phyloP scores from a whole-genome alignment of 306 rosid species.

The Begonia peltatifolia region DNA sequence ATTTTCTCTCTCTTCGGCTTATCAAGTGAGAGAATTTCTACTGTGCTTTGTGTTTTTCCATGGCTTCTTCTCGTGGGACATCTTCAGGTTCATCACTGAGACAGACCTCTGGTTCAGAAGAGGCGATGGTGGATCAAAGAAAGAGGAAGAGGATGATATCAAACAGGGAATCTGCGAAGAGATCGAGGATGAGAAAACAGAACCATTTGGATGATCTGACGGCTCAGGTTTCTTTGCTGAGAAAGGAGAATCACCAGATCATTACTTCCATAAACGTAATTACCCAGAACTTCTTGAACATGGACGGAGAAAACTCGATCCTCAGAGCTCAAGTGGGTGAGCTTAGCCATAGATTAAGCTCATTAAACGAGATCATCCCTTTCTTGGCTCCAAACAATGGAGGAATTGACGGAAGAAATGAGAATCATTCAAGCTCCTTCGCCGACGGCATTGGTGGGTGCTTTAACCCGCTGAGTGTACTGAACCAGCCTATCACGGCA shows the following conservation, averaged over 20 bases:
- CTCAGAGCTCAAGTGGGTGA: slow-evolving; percentile 66
- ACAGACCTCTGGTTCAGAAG: slow-evolving; percentile 68
- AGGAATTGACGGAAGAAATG: background rate
- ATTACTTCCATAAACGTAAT: slow-evolving; percentile 39
- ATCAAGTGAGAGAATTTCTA: too few relatives aligned
- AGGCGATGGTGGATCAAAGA: slow-evolving; percentile 50
- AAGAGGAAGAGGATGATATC: slow-evolving; percentile 93
- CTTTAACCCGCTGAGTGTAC: too few relatives aligned
- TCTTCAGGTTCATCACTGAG: slow-evolving; percentile 31
- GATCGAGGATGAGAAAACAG: slow-evolving; percentile 89
- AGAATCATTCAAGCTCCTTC: too few relatives aligned
- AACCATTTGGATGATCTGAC: slow-evolving; percentile 81
- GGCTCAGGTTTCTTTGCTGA: slow-evolving; percentile 40
- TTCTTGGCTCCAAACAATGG: slow-evolving; percentile 23
- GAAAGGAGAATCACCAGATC: slow-evolving; percentile 65
- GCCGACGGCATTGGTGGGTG: too few relatives aligned
- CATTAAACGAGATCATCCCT: slow-evolving; percentile 43
- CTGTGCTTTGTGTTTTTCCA: slow-evolving; percentile 1
- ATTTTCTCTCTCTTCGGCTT: background rate
- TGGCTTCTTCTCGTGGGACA: slow-evolving; percentile 81
- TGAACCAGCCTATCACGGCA: slow-evolving; percentile 60
- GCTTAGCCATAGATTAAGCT: slow-evolving; percentile 43
- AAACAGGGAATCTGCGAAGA: slow-evolving; percentile 79
- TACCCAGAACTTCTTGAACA: slow-evolving; percentile 34
- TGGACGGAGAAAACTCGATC: slow-evolving; percentile 71